Evolutionary conservation across 2,329 filamentous ascomycete genomes (phyloP).

Genomic region (Teratosphaeriaceae sp.): DNA sequence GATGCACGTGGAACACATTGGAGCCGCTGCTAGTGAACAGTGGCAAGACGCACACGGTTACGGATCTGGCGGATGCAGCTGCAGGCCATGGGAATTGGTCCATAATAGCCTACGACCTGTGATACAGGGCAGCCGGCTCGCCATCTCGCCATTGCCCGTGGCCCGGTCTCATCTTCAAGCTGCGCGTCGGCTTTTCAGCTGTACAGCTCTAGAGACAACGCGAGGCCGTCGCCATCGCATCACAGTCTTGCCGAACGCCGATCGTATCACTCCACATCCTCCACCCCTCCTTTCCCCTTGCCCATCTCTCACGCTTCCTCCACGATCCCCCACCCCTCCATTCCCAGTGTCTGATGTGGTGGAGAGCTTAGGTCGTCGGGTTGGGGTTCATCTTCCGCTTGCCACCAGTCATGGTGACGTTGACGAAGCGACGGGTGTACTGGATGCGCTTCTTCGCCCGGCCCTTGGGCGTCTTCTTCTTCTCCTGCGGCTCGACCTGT

Average conservation of each 20-base stretch:
- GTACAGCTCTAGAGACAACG: neutral
- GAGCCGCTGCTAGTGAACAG: too few species aligned
- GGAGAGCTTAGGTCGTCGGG: slow-evolving; percentile 57
- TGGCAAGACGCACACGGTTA: too few species aligned
- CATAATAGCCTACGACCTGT: too few species aligned
- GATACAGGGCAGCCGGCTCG: too few species aligned
- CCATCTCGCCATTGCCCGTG: too few species aligned
- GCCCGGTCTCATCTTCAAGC: slow-evolving; percentile 3
- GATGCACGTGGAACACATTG: too few species aligned
- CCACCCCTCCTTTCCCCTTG: neutral
- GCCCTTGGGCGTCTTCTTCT: slow-evolving; percentile 95
- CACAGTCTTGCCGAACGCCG: neutral
- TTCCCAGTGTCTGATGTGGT: neutral
- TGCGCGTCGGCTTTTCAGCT: neutral
- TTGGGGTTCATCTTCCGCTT: slow-evolving; percentile 99
- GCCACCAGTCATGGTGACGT: slow-evolving; percentile 93
- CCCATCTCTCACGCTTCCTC: neutral
- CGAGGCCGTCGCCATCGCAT: neutral
- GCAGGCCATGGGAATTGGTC: too few species aligned
- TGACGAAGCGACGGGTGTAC: slow-evolving; percentile 97
- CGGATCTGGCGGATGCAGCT: too few species aligned
- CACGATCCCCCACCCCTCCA: too few species aligned
- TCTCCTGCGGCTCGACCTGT: slow-evolving; percentile 85
- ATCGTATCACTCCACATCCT: neutral
- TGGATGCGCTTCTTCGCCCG: slow-evolving; percentile 94